Evolutionary conservation across 768 basidiomycete species (phyloP).

Genomic region (Termitomyces sp.): DNA sequence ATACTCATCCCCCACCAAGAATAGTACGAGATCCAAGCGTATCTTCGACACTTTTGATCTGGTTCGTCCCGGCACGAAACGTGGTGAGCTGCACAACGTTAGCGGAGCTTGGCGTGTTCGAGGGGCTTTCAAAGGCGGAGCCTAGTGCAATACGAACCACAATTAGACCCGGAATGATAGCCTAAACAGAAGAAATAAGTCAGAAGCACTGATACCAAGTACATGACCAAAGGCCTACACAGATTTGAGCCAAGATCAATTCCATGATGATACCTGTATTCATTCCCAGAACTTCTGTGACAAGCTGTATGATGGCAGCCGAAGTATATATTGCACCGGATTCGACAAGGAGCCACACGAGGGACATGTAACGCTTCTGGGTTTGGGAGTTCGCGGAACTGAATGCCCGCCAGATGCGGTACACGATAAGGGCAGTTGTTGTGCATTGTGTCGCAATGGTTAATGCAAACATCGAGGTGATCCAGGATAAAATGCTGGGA

Average conservation of each 20-base stretch:
- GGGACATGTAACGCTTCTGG: constrained; percentile 15
- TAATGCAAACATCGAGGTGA: constrained; percentile 23
- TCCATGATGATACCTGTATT: constrained; percentile 24
- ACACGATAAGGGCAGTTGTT: constrained; percentile 20
- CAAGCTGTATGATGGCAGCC: constrained; percentile 19
- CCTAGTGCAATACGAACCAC: constrained; percentile 2
- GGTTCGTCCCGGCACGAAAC: neutral
- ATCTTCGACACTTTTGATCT: neutral
- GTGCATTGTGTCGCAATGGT: constrained; percentile 25
- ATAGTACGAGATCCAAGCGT: neutral
- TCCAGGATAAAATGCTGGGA: constrained; percentile 22
- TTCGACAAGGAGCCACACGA: constrained; percentile 23
- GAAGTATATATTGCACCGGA: constrained; percentile 23
- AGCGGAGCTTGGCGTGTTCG: neutral
- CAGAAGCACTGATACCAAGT: neutral
- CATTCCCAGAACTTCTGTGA: constrained; percentile 3
- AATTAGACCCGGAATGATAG: constrained; percentile 9
- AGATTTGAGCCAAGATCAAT: constrained; percentile 22
- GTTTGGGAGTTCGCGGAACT: constrained; percentile 3
- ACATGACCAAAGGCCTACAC: constrained; percentile 13
- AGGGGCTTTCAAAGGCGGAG: neutral
- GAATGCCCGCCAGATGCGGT: constrained; percentile 20
- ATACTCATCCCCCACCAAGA: neutral
- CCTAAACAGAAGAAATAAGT: neutral
- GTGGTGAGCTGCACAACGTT: neutral